Evolutionary conservation across 441 rosid species (phyloP).

Genomic region (Euphorbia celastroides): DNA sequence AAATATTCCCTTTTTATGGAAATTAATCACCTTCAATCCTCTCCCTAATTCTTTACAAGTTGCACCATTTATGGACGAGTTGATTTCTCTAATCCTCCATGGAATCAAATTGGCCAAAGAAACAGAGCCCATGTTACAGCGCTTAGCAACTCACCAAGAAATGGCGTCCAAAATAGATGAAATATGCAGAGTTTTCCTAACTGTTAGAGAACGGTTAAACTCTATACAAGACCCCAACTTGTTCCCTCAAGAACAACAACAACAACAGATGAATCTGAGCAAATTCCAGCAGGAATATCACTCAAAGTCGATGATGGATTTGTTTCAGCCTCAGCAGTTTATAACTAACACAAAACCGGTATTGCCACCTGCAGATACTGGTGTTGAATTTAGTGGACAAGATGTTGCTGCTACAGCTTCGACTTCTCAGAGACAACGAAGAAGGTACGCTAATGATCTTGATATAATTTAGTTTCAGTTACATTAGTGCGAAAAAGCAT

Average conservation of each 20-base stretch:
- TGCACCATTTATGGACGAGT: conserved; percentile 25
- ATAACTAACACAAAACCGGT: background rate
- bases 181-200: conserved; percentile 32
- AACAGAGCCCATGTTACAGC: conserved; percentile 45
- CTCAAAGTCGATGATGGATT: conserved; percentile 30
- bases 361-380: background rate
- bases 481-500: too few species aligned
- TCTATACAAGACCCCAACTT: background rate
- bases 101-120: conserved; percentile 51
- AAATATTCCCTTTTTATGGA: background rate
- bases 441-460: too few species aligned
- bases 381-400: conserved; percentile 17
- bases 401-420: conserved; percentile 27
- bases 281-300: conserved; percentile 27
- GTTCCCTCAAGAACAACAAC: background rate
- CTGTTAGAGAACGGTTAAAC: conserved; percentile 29
- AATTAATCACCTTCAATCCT: too few species aligned
- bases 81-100: conserved; percentile 35
- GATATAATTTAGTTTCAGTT: too few species aligned
- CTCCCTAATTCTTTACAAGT: too few species aligned
- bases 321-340: conserved; percentile 13
- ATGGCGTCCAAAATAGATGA: conserved; percentile 30
- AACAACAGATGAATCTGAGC: conserved; percentile 28
- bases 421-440: conserved; percentile 32
- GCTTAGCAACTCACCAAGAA: conserved; percentile 25